These are phyloP conservation scores for Teunomyces pallodes DNA, from an alignment of 805 yeast genomes.

Conservation along the genomic window DNA sequence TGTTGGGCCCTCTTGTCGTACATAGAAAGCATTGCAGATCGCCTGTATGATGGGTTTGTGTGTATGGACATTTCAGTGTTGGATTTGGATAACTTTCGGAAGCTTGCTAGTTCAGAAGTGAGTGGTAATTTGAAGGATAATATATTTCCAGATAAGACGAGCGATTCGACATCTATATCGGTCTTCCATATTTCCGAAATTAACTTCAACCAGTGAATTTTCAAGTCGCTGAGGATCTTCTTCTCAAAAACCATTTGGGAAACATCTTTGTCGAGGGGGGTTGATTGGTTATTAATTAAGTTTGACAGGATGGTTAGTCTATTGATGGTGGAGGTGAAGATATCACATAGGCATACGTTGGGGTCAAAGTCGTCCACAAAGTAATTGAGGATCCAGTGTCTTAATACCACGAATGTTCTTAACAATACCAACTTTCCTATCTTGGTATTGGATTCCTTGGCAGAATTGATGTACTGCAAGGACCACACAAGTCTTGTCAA, in stretches of 20 bases:
- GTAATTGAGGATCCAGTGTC: conserved; percentile 89
- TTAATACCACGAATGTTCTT: conserved; percentile 79
- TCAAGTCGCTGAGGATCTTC: conserved; percentile 38
- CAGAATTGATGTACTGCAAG: conserved; percentile 40
- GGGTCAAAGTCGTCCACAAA: conserved; percentile 72
- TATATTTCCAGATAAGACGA: conserved; percentile 10
- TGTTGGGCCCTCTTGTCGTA: conserved; percentile 38
- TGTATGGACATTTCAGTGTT: conserved; percentile 38
- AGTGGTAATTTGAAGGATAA: conserved; percentile 24
- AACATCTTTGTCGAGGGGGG: conserved; percentile 1
- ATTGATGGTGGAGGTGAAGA: conserved; percentile 48
- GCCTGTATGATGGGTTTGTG: conserved; percentile 42
- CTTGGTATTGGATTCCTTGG: conserved; percentile 23
- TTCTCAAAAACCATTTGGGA: conserved; percentile 29
- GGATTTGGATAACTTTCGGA: conserved; percentile 27
- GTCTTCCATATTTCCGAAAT: conserved; percentile 32
- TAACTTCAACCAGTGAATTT: conserved; percentile 39
- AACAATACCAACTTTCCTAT: conserved; percentile 67
- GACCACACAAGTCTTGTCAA: conserved; percentile 74
- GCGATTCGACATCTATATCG: conserved; percentile 18
- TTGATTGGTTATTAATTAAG: conserved; percentile 17
- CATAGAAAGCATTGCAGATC: conserved; percentile 45
- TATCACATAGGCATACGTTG: conserved; percentile 32
- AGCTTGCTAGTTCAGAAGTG: conserved; percentile 20
- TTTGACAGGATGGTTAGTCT: conserved; percentile 35